Evolutionary conservation across 192 early-diverging fungal genomes (phyloP).

Genomic region (Fimicolochytrium jonesii): DNA sequence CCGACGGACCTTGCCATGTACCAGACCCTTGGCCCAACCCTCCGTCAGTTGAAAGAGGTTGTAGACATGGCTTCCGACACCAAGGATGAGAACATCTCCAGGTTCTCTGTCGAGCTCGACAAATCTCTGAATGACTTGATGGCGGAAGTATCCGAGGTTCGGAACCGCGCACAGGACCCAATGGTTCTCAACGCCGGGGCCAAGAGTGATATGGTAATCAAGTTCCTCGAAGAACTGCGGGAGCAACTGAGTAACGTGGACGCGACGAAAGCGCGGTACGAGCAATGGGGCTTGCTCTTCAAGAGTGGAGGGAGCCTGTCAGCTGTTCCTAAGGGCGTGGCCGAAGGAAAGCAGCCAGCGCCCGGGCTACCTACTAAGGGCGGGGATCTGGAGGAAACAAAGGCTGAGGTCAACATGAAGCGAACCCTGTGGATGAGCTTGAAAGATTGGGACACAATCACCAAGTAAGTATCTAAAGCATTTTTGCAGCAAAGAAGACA

Average conservation of each 20-base stretch:
- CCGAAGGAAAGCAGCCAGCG: slow-evolving; percentile 11
- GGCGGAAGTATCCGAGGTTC: slow-evolving; percentile 51
- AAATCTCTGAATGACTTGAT: slow-evolving; percentile 42
- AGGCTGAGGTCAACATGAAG: slow-evolving; percentile 53
- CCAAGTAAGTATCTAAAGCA: slow-evolving; percentile 38
- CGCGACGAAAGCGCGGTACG: slow-evolving; percentile 40
- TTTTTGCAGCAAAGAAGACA: background rate
- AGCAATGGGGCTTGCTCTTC: slow-evolving; percentile 50
- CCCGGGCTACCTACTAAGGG: slow-evolving; percentile 17
- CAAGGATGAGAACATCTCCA: slow-evolving; percentile 55
- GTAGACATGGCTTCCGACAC: slow-evolving; percentile 56
- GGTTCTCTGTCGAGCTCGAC: slow-evolving; percentile 51
- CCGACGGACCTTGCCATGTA: slow-evolving; percentile 58
- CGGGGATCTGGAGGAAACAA: slow-evolving; percentile 54
- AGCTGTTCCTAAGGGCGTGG: slow-evolving; percentile 13
- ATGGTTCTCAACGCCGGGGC: slow-evolving; percentile 51
- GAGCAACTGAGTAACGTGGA: slow-evolving; percentile 39
- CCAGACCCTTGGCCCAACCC: slow-evolving; percentile 54
- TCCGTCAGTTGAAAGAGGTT: slow-evolving; percentile 50
- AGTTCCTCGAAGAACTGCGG: slow-evolving; percentile 47
- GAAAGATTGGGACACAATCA: slow-evolving; percentile 51
- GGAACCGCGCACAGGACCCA: slow-evolving; percentile 57
- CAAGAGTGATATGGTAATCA: slow-evolving; percentile 46
- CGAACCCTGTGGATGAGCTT: slow-evolving; percentile 53
- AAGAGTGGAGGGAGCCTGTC: slow-evolving; percentile 42